These are phyloP conservation scores for Chamaenerion angustifolium DNA, from an alignment of 345 rosid genomes.

Conservation along the genomic window DNA sequence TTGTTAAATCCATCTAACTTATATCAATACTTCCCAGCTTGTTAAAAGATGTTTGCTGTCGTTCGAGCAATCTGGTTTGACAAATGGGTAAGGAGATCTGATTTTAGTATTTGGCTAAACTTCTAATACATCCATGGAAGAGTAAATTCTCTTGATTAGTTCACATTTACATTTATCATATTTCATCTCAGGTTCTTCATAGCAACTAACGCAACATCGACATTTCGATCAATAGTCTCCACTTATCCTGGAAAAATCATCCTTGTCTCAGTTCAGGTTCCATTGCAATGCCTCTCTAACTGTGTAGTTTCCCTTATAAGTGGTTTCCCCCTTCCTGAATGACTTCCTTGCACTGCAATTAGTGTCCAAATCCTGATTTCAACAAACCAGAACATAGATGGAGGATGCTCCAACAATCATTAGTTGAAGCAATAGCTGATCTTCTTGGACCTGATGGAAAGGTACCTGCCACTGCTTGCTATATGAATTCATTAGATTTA, in stretches of 20 bases:
- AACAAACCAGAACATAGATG: slow-evolving; percentile 45
- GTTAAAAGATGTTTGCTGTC: slow-evolving; percentile 29
- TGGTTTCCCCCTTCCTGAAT: neutral
- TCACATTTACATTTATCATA: neutral
- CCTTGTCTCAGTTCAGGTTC: slow-evolving; percentile 52
- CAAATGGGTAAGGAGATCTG: slow-evolving; percentile 28
- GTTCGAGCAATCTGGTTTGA: slow-evolving; percentile 26
- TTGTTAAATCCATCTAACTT: slow-evolving; percentile 3
- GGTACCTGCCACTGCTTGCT: slow-evolving; percentile 17
- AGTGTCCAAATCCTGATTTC: slow-evolving; percentile 77
- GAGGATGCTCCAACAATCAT: slow-evolving; percentile 53
- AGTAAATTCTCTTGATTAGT: too few species aligned
- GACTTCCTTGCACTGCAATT: neutral
- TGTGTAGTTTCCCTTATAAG: neutral
- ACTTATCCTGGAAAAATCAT: slow-evolving; percentile 42
- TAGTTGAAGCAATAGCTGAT: slow-evolving; percentile 49
- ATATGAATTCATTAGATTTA: too few species aligned
- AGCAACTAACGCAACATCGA: slow-evolving; percentile 50
- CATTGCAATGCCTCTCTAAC: neutral
- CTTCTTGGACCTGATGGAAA: slow-evolving; percentile 40
- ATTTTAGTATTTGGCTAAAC: too few species aligned
- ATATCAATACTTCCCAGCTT: slow-evolving; percentile 23
- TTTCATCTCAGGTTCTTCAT: slow-evolving; percentile 33
- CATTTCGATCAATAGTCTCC: slow-evolving; percentile 41
- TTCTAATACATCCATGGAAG: too few species aligned